These are phyloP conservation scores for Alternaria gansuensis DNA, from an alignment of 2,329 filamentous ascomycete species.

Conservation along the genomic window DNA sequence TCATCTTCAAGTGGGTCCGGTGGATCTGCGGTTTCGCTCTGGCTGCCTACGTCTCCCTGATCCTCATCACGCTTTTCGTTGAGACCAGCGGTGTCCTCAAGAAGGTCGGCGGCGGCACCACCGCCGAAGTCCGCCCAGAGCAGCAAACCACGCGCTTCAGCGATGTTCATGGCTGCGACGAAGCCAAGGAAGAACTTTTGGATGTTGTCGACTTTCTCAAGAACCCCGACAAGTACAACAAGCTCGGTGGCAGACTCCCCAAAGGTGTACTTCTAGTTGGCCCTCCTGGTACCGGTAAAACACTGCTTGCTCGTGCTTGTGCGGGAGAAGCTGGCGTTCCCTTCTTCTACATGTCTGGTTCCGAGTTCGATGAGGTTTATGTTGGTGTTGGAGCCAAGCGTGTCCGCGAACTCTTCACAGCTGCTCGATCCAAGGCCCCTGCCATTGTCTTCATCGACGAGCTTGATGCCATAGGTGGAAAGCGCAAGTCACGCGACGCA, in stretches of 20 bases:
- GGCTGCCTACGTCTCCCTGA: conserved; percentile 79
- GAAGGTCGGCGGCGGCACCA: conserved; percentile 74
- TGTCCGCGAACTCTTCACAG: conserved; percentile 88
- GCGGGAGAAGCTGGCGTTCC: conserved; percentile 96
- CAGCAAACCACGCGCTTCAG: conserved; percentile 89
- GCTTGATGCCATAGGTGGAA: conserved; percentile 91
- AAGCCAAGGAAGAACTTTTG: conserved; percentile 97
- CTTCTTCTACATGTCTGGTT: conserved; percentile 99
- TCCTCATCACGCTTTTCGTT: conserved; percentile 81
- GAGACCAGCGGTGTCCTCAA: conserved; percentile 82
- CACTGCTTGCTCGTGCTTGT: conserved; percentile 90
- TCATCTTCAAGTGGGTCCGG: conserved; percentile 90
- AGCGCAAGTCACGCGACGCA: conserved; percentile 89
- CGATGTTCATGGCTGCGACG: conserved; percentile 96
- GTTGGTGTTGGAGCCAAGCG: conserved; percentile 97
- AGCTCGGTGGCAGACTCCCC: conserved; percentile 92
- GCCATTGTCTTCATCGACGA: conserved; percentile 97
- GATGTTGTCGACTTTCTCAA: conserved; percentile 96
- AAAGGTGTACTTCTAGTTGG: conserved; percentile 96
- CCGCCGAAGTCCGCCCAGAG: conserved; percentile 89
- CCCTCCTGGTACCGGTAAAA: conserved; percentile 97
- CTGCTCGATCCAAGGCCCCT: conserved; percentile 84
- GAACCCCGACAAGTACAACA: conserved; percentile 91
- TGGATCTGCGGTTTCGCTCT: conserved; percentile 82
- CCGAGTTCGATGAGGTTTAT: conserved; percentile 98